Evolutionary conservation across 305 asterid genomes (phyloP).

Genomic region (Ruellia speciosa): DNA sequence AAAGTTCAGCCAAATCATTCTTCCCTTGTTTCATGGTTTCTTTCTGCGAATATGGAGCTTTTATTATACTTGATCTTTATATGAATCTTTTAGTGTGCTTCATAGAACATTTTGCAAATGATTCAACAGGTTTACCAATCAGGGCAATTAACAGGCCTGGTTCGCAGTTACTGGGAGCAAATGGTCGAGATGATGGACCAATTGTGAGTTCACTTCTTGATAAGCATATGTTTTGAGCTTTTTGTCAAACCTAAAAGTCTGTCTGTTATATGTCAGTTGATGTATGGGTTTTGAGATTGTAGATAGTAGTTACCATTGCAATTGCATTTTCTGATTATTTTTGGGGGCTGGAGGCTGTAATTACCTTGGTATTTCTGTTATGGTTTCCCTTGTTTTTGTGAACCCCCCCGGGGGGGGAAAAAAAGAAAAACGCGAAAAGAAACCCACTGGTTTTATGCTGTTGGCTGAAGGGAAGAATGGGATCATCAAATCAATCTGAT

Average conservation of each 20-base stretch:
- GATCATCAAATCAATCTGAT: background rate
- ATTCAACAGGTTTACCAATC: constrained; percentile 69
- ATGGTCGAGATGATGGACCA: constrained; percentile 98
- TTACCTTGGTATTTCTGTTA: too few species aligned
- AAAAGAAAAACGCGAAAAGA: too few species aligned
- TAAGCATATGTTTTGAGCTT: constrained; percentile 9
- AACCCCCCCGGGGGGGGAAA: too few species aligned
- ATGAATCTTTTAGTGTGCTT: constrained; percentile 7
- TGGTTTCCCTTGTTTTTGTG: too few species aligned
- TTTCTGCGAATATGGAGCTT: background rate
- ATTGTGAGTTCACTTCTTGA: constrained; percentile 49
- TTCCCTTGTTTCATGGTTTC: background rate
- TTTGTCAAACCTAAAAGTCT: constrained; percentile 4
- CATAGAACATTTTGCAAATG: constrained; percentile 15
- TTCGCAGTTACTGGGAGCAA: constrained; percentile 79
- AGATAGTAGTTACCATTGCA: too few species aligned
- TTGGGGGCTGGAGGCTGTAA: too few species aligned
- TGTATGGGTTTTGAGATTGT: too few species aligned
- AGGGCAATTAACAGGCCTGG: constrained; percentile 91
- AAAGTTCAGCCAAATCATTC: constrained; percentile 12
- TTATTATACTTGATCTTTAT: constrained; percentile 14
- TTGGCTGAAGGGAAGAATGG: background rate
- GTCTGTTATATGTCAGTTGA: background rate
- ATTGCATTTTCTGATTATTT: too few species aligned
- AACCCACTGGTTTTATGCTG: background rate